These are phyloP conservation scores for Dioscorea zingiberensis DNA, from an alignment of 106 monocot species.

Conservation along the genomic window DNA sequence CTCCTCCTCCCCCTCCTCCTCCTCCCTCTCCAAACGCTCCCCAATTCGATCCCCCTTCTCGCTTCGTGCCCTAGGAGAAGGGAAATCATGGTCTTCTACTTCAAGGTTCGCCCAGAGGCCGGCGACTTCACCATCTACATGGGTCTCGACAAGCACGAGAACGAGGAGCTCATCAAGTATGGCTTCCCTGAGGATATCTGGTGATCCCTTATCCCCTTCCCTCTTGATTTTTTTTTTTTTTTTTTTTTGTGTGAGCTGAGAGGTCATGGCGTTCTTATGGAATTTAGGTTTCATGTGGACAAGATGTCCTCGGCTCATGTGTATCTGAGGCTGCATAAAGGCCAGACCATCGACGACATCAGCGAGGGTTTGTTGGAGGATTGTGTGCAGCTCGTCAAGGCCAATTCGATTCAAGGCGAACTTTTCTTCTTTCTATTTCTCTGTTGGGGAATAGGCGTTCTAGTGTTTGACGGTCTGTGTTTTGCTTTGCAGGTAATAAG, in stretches of 20 bases:
- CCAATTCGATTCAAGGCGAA: slow-evolving; percentile 94
- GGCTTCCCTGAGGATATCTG: slow-evolving; percentile 94
- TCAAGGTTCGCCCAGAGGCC: slow-evolving; percentile 77
- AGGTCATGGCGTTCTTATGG: slow-evolving; percentile 4
- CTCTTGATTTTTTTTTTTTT: slow-evolving; percentile 1
- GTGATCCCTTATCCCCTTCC: slow-evolving; percentile 23
- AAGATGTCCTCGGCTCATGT: slow-evolving; percentile 99
- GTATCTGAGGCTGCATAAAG: slow-evolving; percentile 83
- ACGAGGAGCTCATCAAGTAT: slow-evolving; percentile 99
- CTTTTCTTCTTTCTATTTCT: background rate
- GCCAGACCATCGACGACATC: slow-evolving; percentile 89
- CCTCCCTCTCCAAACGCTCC: no score
- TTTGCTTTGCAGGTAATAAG: slow-evolving; percentile 73
- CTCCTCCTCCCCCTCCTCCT: no score
- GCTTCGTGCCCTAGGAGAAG: background rate
- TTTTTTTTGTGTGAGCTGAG: background rate
- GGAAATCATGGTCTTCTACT: slow-evolving; percentile 79
- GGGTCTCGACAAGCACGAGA: slow-evolving; percentile 98
- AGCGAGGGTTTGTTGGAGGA: slow-evolving; percentile 89
- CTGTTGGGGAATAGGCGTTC: background rate
- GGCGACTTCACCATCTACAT: slow-evolving; percentile 96
- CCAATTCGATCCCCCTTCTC: background rate
- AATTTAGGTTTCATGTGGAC: slow-evolving; percentile 94
- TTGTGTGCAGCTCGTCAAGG: slow-evolving; percentile 93
- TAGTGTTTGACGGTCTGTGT: no score